Evolutionary conservation across 208 protist species (phyloP), one percentile per base, ranked within the genome.

Genomic region (Leishmania major): DNA sequence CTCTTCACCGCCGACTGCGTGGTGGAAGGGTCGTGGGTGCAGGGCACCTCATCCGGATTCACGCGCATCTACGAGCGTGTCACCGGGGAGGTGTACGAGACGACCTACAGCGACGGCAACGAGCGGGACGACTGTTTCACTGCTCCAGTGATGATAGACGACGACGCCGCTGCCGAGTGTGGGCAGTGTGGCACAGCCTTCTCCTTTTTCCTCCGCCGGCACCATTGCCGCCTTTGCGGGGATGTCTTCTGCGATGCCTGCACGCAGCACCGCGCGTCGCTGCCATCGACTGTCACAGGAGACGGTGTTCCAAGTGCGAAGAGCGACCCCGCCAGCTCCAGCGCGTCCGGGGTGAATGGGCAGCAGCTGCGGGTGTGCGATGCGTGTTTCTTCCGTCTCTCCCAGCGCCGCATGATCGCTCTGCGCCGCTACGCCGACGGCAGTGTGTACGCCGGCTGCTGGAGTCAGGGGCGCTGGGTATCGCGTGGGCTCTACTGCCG

Each of bases 191-290:
- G 82, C 67, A 81, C 76, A 0, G 53, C 85, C 35, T 99, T 99
- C 84, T 88, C 79, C 40, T 82, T 98, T 31, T 96, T 99, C 70
- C 84, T 93, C 2, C 91, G 95, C 22, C 92, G 94, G 8, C 95
- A 97, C 83, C 97, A 99, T 84, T 99, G 98, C 87, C 93, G 98
- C 40, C 79, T 98, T 37, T 99, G 98, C 84, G 98, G 98, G 2
- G 79, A 94, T 25, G 86, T 99, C 15, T 94, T 97, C 77, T 99
- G 97, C 82, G 92, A 95, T 74, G 77, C 84, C n/a, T 99, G 97
- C 89, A 89, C 94, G 19, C 86, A 91, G 78, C 81, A 86, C 64
- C 88, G 93, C 5, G 94, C 93, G 0, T 73, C 84, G 13, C 82
- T 98, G 77, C 94, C 95, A 6, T 13, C 76, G 5, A 93, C 95